Conservation (phyloP, 2,329 filamentous ascomycete species). For the Cladosporium sp. region DNA sequence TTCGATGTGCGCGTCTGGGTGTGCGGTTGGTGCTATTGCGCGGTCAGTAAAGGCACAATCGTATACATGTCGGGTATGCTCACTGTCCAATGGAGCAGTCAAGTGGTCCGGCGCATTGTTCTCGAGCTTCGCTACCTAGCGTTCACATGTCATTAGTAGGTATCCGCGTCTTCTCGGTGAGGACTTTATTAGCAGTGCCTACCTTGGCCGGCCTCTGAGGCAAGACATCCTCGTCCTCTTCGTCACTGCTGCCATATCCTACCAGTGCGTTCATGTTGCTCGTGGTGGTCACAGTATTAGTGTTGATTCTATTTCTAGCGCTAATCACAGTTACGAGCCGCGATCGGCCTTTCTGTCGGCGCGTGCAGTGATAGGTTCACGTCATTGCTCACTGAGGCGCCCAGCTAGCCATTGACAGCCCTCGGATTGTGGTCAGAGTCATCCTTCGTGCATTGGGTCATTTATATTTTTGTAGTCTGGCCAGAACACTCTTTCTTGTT, state of each 20-base stretch:
- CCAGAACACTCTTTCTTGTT: background rate
- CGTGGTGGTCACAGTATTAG: background rate
- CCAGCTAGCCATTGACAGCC: constrained; percentile 4
- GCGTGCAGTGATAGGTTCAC: background rate
- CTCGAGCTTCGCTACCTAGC: constrained; percentile 26
- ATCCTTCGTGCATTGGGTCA: constrained; percentile 8
- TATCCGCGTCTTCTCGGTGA: constrained; percentile 35
- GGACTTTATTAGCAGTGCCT: constrained; percentile 28
- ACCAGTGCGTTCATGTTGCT: constrained; percentile 35
- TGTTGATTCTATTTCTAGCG: background rate
- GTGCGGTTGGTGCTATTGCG: constrained; percentile 5
- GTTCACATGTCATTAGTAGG: constrained; percentile 40
- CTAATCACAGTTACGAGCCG: background rate
- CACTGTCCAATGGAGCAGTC: constrained; percentile 9
- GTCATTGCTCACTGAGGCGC: background rate
- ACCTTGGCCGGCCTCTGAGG: constrained; percentile 34
- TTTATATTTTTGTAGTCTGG: constrained; percentile 6
- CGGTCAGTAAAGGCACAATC: background rate
- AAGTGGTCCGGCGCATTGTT: constrained; percentile 13
- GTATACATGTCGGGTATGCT: background rate
- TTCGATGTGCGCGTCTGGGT: constrained; percentile 6
- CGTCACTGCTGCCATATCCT: constrained; percentile 46
- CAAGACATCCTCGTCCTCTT: constrained; percentile 36
- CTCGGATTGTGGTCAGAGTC: constrained; percentile 5
- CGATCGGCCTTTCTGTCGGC: constrained; percentile 9